Percentiles rank a stretch among this genome's conserved stretches.
Evolutionary conservation across 1,284 basidiomycete genomes (phyloP).

Genomic region (Neonothopanus nambi): DNA sequence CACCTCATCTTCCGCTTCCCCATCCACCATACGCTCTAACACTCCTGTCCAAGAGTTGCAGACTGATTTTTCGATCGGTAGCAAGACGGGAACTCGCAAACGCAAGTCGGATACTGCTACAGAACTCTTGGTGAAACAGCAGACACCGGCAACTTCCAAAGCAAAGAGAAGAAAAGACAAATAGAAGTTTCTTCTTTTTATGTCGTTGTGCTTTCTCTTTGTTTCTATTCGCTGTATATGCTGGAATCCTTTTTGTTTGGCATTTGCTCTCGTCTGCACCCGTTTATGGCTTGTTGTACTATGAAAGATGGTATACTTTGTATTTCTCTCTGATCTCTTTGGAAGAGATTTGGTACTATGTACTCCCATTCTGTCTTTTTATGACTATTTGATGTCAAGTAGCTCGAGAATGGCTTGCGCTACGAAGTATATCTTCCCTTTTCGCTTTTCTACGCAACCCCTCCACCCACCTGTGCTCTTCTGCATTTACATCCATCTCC

Average conservation of each 20-base stretch:
- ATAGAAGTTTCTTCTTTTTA: no score
- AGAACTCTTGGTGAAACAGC: slow-evolving; percentile 5
- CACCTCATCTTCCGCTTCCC: not conserved
- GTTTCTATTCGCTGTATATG: not conserved
- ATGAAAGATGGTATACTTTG: not conserved
- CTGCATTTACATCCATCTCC: no score
- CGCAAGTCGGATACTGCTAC: slow-evolving; percentile 46
- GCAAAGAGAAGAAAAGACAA: slow-evolving; percentile 10
- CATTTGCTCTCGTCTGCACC: not conserved
- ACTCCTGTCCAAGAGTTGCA: not conserved
- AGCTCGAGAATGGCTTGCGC: no score
- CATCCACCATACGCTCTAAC: not conserved
- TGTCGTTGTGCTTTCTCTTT: not conserved
- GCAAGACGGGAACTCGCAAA: slow-evolving; percentile 33
- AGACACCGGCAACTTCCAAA: slow-evolving; percentile 4
- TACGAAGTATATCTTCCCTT: no score
- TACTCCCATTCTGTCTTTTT: no score
- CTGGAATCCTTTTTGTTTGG: no score
- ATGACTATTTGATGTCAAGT: no score
- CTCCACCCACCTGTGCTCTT: no score
- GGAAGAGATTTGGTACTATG: no score
- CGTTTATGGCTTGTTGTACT: not conserved
- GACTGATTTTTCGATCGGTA: not conserved
- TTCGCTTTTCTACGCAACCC: no score
- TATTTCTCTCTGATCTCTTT: not conserved